A percentile compares a stretch with the other conserved stretches of the same genome.
phyloP scores from a whole-genome alignment of 306 rosid genomes.

The Vigna reflexopilosa region DNA sequence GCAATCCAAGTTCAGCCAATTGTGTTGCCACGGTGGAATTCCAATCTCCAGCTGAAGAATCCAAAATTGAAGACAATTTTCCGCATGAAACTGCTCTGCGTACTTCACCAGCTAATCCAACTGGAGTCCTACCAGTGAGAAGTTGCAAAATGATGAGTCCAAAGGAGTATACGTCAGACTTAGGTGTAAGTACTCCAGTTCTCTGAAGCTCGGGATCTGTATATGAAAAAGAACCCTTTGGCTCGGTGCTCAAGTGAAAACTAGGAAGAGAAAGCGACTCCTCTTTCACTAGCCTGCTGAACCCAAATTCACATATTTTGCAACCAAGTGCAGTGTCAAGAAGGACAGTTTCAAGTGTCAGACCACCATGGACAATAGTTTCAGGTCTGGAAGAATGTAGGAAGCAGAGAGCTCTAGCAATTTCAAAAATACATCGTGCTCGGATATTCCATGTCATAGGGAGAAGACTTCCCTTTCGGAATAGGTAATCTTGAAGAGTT shows the following conservation, averaged over 20 bases:
- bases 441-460: slow-evolving; percentile 69
- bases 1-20: slow-evolving; percentile 70
- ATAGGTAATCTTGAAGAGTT: slow-evolving; percentile 64
- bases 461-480: slow-evolving; percentile 51
- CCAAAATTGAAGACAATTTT: slow-evolving; percentile 59
- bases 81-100: slow-evolving; percentile 65
- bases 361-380: slow-evolving; percentile 72
- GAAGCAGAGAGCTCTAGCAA: slow-evolving; percentile 77
- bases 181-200: slow-evolving; percentile 67
- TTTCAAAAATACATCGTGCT: slow-evolving; percentile 68
- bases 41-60: slow-evolving; percentile 81
- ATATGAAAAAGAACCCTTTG: slow-evolving; percentile 67
- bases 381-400: slow-evolving; percentile 84
- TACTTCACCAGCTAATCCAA: slow-evolving; percentile 64
- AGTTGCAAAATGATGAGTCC: slow-evolving; percentile 83
- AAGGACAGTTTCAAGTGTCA: slow-evolving; percentile 65
- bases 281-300: slow-evolving; percentile 72
- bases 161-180: slow-evolving; percentile 78
- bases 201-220: slow-evolving; percentile 79
- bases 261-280: slow-evolving; percentile 60
- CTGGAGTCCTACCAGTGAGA: slow-evolving; percentile 68
- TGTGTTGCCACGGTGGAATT: slow-evolving; percentile 51
- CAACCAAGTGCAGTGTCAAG: slow-evolving; percentile 67
- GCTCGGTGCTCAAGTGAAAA: slow-evolving; percentile 57
- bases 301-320: slow-evolving; percentile 85